phyloP scores from a whole-genome alignment of 345 rosid genomes.

The Gossypium raimondii region DNA sequence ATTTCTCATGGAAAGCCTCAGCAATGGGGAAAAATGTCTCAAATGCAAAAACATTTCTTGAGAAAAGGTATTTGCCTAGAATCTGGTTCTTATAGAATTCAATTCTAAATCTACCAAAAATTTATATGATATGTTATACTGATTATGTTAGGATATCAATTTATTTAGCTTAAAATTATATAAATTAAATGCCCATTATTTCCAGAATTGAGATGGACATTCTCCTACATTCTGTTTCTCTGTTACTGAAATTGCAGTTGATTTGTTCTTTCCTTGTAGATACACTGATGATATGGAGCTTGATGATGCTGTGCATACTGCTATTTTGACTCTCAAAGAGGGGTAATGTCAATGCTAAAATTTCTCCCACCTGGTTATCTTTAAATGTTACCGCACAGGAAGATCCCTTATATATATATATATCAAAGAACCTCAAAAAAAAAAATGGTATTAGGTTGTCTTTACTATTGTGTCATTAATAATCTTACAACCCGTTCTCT shows the following conservation, averaged over 20 bases:
- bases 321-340: slow-evolving; percentile 87
- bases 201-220: not conserved
- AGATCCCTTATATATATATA: not conserved
- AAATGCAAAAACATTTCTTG: slow-evolving; percentile 90
- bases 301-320: slow-evolving; percentile 98
- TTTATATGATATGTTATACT: not conserved
- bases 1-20: slow-evolving; percentile 98
- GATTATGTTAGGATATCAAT: not conserved
- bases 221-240: not conserved
- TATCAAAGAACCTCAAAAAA: not conserved
- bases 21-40: slow-evolving; percentile 98
- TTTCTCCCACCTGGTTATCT: not conserved
- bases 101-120: not conserved
- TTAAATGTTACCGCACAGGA: not conserved
- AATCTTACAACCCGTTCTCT: not conserved
- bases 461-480: not conserved
- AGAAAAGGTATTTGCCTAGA: slow-evolving; percentile 57
- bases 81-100: not conserved
- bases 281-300: slow-evolving; percentile 98
- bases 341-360: slow-evolving; percentile 41
- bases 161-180: not conserved
- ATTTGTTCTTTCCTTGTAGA: slow-evolving; percentile 30
- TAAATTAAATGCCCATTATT: not conserved
- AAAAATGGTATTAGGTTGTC: not conserved
- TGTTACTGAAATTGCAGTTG: not conserved